Conservation (phyloP, 179 eudicot species). For the Pouteria campechiana region DNA sequence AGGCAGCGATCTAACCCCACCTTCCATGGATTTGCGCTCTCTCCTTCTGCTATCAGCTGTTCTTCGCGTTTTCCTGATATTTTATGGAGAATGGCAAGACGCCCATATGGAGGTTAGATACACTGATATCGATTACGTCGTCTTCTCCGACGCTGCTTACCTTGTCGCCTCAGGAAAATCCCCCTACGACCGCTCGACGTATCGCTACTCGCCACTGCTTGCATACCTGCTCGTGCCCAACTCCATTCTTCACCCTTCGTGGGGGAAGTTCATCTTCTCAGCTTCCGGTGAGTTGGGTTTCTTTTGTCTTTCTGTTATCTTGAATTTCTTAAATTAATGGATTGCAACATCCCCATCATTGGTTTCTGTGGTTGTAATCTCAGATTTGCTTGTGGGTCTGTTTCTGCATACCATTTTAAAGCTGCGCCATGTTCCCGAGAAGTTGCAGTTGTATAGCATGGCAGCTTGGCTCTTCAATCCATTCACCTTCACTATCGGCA, state of each 20-base stretch:
- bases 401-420: conserved; percentile 67
- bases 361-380: no score
- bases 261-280: conserved; percentile 89
- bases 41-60: conserved; percentile 53
- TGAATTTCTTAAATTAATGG: no score
- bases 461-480: conserved; percentile 95
- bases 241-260: conserved; percentile 57
- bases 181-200: conserved; percentile 75
- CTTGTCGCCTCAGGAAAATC: conserved; percentile 64
- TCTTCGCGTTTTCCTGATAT: conserved; percentile 52
- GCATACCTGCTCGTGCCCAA: conserved; percentile 76
- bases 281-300: conserved; percentile 44
- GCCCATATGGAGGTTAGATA: conserved; percentile 90
- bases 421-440: conserved; percentile 80
- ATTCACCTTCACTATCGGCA: conserved; percentile 97
- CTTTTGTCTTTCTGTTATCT: background rate
- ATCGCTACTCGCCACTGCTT: conserved; percentile 83
- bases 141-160: conserved; percentile 91
- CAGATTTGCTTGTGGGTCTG: conserved; percentile 77
- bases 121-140: conserved; percentile 88
- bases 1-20: no score
- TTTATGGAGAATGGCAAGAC: conserved; percentile 98
- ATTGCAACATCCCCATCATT: no score
- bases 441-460: conserved; percentile 32
- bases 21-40: conserved; percentile 32